Conservation (phyloP, 1,139 yeast genomes). For the Meyerozyma sp. region DNA sequence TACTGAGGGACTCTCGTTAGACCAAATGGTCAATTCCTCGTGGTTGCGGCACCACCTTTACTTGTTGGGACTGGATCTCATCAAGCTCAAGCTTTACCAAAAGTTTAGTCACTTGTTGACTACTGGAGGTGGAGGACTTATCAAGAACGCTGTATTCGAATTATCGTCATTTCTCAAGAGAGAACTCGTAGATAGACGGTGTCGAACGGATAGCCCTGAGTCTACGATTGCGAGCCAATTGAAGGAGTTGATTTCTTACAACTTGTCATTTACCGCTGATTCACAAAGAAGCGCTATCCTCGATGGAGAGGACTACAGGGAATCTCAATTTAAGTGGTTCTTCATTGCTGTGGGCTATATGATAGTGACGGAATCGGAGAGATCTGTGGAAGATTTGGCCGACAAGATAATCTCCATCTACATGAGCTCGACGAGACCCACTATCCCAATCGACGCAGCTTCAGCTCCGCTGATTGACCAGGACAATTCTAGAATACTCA, state of each 20-base stretch:
- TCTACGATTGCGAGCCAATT: slow-evolving; percentile 17
- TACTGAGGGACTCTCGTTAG: background rate
- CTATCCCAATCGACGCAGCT: slow-evolving; percentile 3
- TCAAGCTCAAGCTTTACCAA: slow-evolving; percentile 31
- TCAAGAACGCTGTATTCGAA: slow-evolving; percentile 33
- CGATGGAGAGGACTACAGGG: background rate
- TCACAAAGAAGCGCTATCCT: background rate
- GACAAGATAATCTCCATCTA: slow-evolving; percentile 30
- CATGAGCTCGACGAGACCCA: slow-evolving; percentile 15
- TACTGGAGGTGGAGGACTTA: slow-evolving; percentile 31
- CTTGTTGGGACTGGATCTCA: slow-evolving; percentile 31
- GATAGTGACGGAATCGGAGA: slow-evolving; percentile 19
- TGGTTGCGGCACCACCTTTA: slow-evolving; percentile 33
- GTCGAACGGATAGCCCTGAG: background rate
- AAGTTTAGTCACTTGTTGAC: slow-evolving; percentile 26
- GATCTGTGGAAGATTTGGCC: slow-evolving; percentile 21
- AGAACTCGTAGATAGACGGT: slow-evolving; percentile 15
- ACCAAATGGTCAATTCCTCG: slow-evolving; percentile 14
- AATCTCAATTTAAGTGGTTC: slow-evolving; percentile 21
- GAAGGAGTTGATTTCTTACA: slow-evolving; percentile 17
- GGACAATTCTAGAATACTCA: slow-evolving; percentile 5
- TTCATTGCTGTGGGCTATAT: slow-evolving; percentile 35
- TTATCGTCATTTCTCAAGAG: slow-evolving; percentile 30
- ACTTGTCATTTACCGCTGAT: slow-evolving; percentile 7
- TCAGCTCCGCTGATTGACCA: slow-evolving; percentile 9